Evolutionary conservation across 768 basidiomycete genomes (phyloP).

Genomic region (Xerocomellus chrysenteron): DNA sequence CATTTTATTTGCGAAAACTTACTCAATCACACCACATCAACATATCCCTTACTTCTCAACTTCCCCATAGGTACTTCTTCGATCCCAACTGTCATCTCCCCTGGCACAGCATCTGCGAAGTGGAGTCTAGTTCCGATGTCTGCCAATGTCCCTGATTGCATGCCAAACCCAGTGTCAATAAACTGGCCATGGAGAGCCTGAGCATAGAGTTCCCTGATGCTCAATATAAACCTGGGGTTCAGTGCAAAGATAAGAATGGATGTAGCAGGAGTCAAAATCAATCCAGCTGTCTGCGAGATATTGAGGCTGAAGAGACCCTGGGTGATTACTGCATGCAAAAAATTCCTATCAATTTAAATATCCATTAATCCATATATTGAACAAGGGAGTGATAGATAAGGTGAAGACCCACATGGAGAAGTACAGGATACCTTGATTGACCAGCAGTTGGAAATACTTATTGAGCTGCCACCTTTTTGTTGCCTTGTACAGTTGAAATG

Average conservation of each 20-base stretch:
- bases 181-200: not conserved
- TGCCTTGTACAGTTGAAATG: not conserved
- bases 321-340: not conserved
- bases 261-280: not conserved
- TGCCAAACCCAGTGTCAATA: conserved; percentile 8
- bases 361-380: not conserved
- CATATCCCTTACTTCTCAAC: not conserved
- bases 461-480: conserved; percentile 7
- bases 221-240: conserved; percentile 8
- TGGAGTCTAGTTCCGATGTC: not conserved
- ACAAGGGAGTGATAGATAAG: no score
- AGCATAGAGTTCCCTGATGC: conserved; percentile 1
- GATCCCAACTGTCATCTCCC: rapidly evolving
- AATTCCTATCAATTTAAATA: not conserved
- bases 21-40: no score
- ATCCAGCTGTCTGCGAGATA: not conserved
- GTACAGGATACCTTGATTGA: conserved; percentile 9
- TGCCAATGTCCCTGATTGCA: not conserved
- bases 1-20: not conserved
- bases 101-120: not conserved
- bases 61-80: not conserved
- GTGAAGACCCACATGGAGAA: conserved; percentile 7
- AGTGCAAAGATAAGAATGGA: not conserved
- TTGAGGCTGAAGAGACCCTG: not conserved
- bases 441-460: conserved; percentile 5